Base-by-base conservation (phyloP, 768 basidiomycete species). In the Rhodotorula graminis region DNA sequence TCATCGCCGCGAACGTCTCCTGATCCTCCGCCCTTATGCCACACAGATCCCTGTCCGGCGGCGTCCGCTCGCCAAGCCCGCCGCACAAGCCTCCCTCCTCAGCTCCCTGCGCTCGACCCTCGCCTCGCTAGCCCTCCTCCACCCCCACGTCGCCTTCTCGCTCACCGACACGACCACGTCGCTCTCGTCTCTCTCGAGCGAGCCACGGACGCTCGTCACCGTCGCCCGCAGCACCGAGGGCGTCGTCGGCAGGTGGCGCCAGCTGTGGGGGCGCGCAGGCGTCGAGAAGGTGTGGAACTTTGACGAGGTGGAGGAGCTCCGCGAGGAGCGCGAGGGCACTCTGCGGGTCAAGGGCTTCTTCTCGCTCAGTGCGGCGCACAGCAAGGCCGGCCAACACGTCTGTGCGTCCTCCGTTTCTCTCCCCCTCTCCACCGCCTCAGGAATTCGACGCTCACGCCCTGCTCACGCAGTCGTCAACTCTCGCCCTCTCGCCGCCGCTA, bases 351-450 rank as follows among this genome's bases (percentile, higher is more conserved):
- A 88, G 68, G 95, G 95, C 0, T 97, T 98, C 79, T 72, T 80
- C 72, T 72, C 71, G 46, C 68, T 71, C 70, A 56, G 61, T 3
- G 71, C 77, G 11, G 62, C 71, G 18, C 73, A 76, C 47, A 69
- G 67, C 49, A 79, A 95, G 91, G 82, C 86, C n/a, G 86, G 89
- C 80, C 94, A 98, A 80, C 91, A 88, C 82, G 81, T 97, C 56
- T 96, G 94, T 93, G 79, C 61, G 75, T 61, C 14, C 40, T 29
- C 21, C 23, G 18, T 15, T 33, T 49, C 5, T 29, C 7, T 49
- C 58, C 15, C 29, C 52, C 10, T 16, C 10, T 31, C 12, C 27
- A 0, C 25, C n/a, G n/a, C n/a, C n/a, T n/a, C n/a, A n/a, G n/a
- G n/a, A 29, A 31, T 47, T 60, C 8, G n/a, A 18, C 23, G n/a